These are phyloP conservation scores for Trametes maxima DNA, from an alignment of 768 basidiomycete genomes.

Conservation along the genomic window DNA sequence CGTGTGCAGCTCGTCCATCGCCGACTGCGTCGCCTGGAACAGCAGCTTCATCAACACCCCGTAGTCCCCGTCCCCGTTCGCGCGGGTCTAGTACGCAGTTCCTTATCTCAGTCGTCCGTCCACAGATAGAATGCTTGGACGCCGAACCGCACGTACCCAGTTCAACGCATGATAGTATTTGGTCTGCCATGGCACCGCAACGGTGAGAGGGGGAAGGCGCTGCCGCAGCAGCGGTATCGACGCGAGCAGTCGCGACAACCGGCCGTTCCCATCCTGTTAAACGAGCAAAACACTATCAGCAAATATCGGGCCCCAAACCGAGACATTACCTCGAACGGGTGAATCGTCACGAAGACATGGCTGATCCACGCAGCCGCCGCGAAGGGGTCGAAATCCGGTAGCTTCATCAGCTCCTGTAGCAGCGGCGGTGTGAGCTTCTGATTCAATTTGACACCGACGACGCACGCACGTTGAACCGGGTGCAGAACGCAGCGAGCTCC, in stretches of 20 bases:
- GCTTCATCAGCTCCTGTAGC: constrained; percentile 7
- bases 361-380: constrained; percentile 20
- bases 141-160: constrained; percentile 2
- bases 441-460: neutral
- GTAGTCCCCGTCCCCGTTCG: constrained; percentile 16
- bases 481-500: constrained; percentile 17
- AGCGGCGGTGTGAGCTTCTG: neutral
- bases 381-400: constrained; percentile 13
- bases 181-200: constrained; percentile 8
- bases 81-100: constrained; percentile 1
- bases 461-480: constrained; percentile 15
- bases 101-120: neutral
- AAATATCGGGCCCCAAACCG: too few relatives aligned
- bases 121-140: neutral
- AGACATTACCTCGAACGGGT: constrained; percentile 17
- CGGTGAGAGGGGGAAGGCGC: constrained; percentile 9
- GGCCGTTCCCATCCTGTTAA: constrained; percentile 16
- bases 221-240: constrained; percentile 15
- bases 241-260: constrained; percentile 18
- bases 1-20: constrained; percentile 11
- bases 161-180: constrained; percentile 15
- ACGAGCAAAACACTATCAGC: neutral
- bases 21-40: constrained; percentile 10
- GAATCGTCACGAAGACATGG: constrained; percentile 20
- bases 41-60: constrained; percentile 15